These are phyloP conservation scores for Cladobotryum mycophilum DNA, from an alignment of 2,329 filamentous ascomycete species.

Conservation along the genomic window DNA sequence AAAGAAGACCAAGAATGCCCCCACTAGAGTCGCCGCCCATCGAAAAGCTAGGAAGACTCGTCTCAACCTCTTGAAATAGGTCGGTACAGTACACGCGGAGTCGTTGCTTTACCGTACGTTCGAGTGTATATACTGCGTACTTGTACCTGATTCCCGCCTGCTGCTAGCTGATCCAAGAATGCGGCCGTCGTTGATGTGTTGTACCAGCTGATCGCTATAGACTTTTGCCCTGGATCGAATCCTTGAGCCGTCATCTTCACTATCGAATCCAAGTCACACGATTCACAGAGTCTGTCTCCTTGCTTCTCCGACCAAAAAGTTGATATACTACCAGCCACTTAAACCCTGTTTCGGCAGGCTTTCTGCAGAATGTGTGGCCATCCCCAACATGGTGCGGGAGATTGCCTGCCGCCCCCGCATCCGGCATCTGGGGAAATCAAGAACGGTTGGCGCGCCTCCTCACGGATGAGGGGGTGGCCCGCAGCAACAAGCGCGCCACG, in stretches of 20 bases:
- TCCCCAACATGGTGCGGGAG: background rate
- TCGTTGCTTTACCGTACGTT: too few relatives aligned
- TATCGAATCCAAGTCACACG: too few relatives aligned
- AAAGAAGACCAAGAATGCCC: background rate
- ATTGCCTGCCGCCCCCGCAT: conserved; percentile 4
- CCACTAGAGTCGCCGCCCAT: background rate
- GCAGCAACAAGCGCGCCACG: background rate
- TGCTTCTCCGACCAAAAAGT: background rate
- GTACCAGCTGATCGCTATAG: too few relatives aligned
- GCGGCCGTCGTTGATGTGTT: too few relatives aligned
- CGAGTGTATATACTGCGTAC: too few relatives aligned
- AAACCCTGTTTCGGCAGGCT: background rate
- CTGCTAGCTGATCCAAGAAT: too few relatives aligned
- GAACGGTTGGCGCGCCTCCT: background rate
- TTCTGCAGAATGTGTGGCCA: background rate
- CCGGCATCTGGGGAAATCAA: conserved; percentile 1
- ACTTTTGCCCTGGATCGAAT: too few relatives aligned
- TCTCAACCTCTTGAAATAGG: too few relatives aligned
- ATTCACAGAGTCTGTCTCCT: background rate
- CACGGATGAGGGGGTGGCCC: background rate
- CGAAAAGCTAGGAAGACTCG: too few relatives aligned
- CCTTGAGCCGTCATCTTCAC: too few relatives aligned
- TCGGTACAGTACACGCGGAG: too few relatives aligned
- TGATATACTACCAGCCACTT: background rate
- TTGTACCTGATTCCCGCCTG: too few relatives aligned